These are phyloP conservation scores for Physaria fendleri DNA, from an alignment of 345 rosid genomes.

Conservation along the genomic window DNA sequence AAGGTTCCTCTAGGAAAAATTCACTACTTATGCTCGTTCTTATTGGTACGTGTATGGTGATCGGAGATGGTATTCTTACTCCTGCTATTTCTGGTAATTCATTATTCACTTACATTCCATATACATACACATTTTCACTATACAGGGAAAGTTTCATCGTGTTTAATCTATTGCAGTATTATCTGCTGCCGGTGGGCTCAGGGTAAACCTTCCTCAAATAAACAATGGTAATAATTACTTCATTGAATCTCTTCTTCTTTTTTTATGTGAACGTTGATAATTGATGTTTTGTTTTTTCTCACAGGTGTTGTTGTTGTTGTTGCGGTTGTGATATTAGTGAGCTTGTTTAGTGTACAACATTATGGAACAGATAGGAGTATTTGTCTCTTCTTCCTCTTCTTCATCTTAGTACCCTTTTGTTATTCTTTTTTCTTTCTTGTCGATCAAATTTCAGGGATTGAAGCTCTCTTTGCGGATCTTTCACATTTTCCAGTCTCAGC, in stretches of 20 bases:
- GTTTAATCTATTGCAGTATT: conserved; percentile 46
- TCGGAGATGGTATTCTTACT: conserved; percentile 94
- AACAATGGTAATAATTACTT: conserved; percentile 44
- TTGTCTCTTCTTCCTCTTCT: too few species aligned
- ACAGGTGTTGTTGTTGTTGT: conserved; percentile 71
- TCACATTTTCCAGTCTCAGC: conserved; percentile 88
- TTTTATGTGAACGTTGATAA: background rate
- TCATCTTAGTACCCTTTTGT: background rate
- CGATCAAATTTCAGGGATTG: conserved; percentile 58
- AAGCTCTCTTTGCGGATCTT: conserved; percentile 93
- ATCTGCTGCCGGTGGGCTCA: conserved; percentile 95
- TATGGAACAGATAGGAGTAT: conserved; percentile 83
- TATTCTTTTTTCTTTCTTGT: conserved; percentile 1
- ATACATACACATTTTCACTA: background rate
- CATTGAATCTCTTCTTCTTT: background rate
- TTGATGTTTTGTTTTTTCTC: conserved; percentile 15
- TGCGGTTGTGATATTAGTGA: conserved; percentile 76
- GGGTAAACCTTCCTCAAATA: conserved; percentile 53
- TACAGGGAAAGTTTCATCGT: background rate
- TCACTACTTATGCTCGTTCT: conserved; percentile 72
- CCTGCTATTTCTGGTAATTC: conserved; percentile 86
- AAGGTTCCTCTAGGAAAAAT: conserved; percentile 45
- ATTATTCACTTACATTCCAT: background rate
- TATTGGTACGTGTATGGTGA: conserved; percentile 89
- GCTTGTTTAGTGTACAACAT: conserved; percentile 82